Base-by-base conservation (phyloP, 2,329 filamentous ascomycete genomes). In the Teratosphaeriaceae sp. region DNA sequence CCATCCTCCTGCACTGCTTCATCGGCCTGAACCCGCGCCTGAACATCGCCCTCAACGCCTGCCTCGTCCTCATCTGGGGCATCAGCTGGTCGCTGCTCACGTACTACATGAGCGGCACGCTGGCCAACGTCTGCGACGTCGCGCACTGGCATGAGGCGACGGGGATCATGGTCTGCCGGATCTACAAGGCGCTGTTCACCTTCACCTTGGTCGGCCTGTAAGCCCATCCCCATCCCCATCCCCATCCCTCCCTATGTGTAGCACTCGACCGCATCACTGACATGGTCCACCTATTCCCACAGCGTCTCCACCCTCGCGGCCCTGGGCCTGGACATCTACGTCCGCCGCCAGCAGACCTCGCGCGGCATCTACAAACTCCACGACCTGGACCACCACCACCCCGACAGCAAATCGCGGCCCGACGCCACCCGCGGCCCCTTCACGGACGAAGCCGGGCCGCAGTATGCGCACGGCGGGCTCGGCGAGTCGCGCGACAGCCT, bases 111-210 rank as follows among this genome's bases (percentile, higher is more conserved):
- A 68, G 68, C 30, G 63, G 67, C 38, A 79, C 77, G 0, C 61
- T 81, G 42, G 57, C 64, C 6, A 70, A 75, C 44, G 64, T 67
- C 45, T 80, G 53, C 40, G 69, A 65, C 34, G 53, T 60, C 2
- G 54, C 61, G 16, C 69, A 70, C 56, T 80, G 77, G 77, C 68
- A 69, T n/a, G 71, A 70, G 24, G 65, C 70, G 1, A 67, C 69
- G 2, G 78, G 76, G 2, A 69, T 79, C 42, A 69, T 70, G 58
- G 68, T 80, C 36, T 80, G 77, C 55, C 62, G 72, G 41, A 64
- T 70, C 44, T 81, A 79, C 68, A 80, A 80, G 60, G 70, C 73
- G 9, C 62, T 80, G n/a, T 80, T 78, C 60, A 63, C 70, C 23
- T 80, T 80, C 56, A 66, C 69, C 3, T 53, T 76, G 21, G 48